A percentile compares a stretch with the other conserved stretches of the same genome.
phyloP scores from a whole-genome alignment of 345 rosid genomes.

The Gossypium bickii region DNA sequence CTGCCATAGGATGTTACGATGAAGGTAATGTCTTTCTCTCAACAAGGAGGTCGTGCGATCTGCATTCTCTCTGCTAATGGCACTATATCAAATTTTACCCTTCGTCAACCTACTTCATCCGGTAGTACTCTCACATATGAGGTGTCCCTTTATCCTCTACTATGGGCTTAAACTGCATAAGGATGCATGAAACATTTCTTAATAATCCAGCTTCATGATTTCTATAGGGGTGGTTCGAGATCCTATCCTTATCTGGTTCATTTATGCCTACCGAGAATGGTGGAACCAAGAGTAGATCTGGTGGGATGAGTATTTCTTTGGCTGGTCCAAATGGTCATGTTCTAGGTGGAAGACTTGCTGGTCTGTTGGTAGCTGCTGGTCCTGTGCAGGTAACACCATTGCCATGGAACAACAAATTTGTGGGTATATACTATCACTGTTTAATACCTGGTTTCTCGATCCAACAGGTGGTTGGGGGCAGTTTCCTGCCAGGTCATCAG shows the following conservation, averaged over 20 bases:
- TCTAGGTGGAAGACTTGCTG: conserved; percentile 90
- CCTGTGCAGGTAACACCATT: conserved; percentile 69
- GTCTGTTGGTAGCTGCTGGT: conserved; percentile 81
- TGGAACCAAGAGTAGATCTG: conserved; percentile 85
- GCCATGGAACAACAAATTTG: not conserved
- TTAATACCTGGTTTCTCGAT: conserved; percentile 13
- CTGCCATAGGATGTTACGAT: conserved; percentile 75
- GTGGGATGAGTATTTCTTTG: conserved; percentile 97
- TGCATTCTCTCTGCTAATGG: conserved; percentile 89
- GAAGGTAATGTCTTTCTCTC: conserved; percentile 89
- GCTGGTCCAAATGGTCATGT: conserved; percentile 92
- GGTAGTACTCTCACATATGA: conserved; percentile 93
- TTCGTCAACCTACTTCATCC: conserved; percentile 72
- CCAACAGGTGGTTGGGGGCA: conserved; percentile 71
- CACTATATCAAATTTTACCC: conserved; percentile 77
- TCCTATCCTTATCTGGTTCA: conserved; percentile 88
- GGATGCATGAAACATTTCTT: not conserved
- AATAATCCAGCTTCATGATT: not conserved
- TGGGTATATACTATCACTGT: not conserved
- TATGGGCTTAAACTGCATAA: not conserved
- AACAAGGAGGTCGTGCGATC: conserved; percentile 76
- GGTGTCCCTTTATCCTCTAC: conserved; percentile 37
- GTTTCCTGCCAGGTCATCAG: conserved; percentile 69
- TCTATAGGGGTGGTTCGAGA: conserved; percentile 83
- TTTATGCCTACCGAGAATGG: conserved; percentile 61